Evolutionary conservation across 2,329 filamentous ascomycete genomes (phyloP), one percentile per base, ranked within the genome.

Genomic region (Claviceps capensis): DNA sequence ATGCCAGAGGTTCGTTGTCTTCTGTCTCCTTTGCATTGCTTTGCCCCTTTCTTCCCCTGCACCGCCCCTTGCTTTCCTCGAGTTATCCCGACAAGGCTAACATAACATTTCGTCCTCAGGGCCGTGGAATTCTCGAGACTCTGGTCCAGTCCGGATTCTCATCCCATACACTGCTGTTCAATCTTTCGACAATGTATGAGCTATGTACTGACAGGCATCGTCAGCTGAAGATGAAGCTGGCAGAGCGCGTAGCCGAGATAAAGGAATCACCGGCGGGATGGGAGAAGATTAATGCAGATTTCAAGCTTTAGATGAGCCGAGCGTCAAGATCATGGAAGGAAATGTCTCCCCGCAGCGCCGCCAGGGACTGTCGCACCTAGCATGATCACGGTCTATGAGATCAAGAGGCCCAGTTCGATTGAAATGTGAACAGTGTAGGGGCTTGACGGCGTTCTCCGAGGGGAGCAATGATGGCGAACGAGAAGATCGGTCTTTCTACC

Each of bases 111-210:
- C 7, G 2, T 1, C 9, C 30, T 34, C 14, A 87, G 75, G 85
- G 87, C 1, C 79, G 80, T 14, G 67, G 72, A 13, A 67, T 86
- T 1, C 71, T 96, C 3, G 84, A 91, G 60, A 67, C 70, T 0
- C 69, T 94, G 11, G 72, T 89, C 0, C 73, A 79, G 3, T 65
- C 72, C 0, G 79, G 82, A 1, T 72, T 79, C 42, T 78, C 81
- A 0, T 96, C 91, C 53, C 83, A 86, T 56, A 86, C 86, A 0
- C 69, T 95, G 2, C 78, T 94, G 0, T 95, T 96, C 69, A 97
- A 97, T 64, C 68, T 98, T 13, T 82, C 83, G 11, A 97, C 91
- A 0, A 80, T 95, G 60, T 97, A 95, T 64, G 93, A 97, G 67
- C 75, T 97, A 7, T 93, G 86, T 63, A 90, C 86, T 0, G 90